Conservation (phyloP, 352 stramenopile species). For the Phytopythium cucurbitacearum region DNA sequence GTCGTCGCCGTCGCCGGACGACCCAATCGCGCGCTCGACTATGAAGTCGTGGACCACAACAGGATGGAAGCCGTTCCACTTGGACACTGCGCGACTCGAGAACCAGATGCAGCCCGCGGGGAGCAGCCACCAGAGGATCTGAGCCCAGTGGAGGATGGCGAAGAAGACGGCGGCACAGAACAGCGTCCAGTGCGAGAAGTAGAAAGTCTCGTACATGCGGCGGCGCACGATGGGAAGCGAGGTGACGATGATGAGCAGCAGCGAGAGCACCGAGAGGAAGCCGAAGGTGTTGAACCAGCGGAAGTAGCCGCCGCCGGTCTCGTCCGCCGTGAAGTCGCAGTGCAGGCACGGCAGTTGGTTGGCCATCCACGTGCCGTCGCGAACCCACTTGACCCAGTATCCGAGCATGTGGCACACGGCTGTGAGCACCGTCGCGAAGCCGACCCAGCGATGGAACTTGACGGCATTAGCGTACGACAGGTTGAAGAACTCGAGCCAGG, state of each 20-base stretch:
- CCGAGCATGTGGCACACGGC: constrained; percentile 38
- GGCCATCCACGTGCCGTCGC: constrained; percentile 31
- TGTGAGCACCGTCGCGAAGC: constrained; percentile 47
- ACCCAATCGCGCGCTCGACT: too few relatives aligned
- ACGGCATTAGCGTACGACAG: constrained; percentile 53
- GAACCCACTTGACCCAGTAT: constrained; percentile 48
- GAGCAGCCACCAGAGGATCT: constrained; percentile 61
- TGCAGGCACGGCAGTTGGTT: constrained; percentile 46
- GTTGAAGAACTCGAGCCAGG: constrained; percentile 70
- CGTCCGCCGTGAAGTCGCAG: constrained; percentile 37
- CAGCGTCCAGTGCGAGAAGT: constrained; percentile 51
- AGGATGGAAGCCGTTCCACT: constrained; percentile 36
- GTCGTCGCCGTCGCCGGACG: too few relatives aligned
- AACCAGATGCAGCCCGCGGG: constrained; percentile 46
- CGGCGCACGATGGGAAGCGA: constrained; percentile 51
- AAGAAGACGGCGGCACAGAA: constrained; percentile 52
- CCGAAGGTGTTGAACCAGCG: constrained; percentile 65
- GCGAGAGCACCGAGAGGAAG: constrained; percentile 33
- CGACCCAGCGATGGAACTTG: constrained; percentile 63
- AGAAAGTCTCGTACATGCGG: constrained; percentile 53
- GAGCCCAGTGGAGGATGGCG: constrained; percentile 49
- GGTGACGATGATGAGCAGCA: constrained; percentile 50
- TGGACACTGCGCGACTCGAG: constrained; percentile 39
- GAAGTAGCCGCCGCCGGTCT: constrained; percentile 39
- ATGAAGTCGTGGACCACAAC: constrained; percentile 20